phyloP scores from a whole-genome alignment of 73 alveolate species.

The Paramecium tetraurelia region DNA sequence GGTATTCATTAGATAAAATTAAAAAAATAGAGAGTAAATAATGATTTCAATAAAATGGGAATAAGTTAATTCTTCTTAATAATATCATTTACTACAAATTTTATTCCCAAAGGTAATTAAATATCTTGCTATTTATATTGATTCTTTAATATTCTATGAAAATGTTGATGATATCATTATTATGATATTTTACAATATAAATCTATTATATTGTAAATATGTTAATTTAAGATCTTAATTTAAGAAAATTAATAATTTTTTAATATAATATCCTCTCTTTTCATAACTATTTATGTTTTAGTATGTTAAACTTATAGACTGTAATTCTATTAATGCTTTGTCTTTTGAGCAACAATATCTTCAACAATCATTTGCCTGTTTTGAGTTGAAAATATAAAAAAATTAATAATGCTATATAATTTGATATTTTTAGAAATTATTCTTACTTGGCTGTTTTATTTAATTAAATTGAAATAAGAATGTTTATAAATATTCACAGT shows the following conservation, averaged over 20 bases:
- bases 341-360: slow-evolving; percentile 63
- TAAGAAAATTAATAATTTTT: too few species aligned
- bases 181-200: slow-evolving; percentile 66
- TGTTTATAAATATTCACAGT: neutral
- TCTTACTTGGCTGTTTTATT: slow-evolving; percentile 83
- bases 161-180: slow-evolving; percentile 76
- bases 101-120: slow-evolving; percentile 58
- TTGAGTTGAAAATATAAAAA: slow-evolving; percentile 72
- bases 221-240: too few species aligned
- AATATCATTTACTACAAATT: slow-evolving; percentile 44
- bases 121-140: slow-evolving; percentile 79
- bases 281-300: slow-evolving; percentile 24
- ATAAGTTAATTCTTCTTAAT: slow-evolving; percentile 50
- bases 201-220: too few species aligned
- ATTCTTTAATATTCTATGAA: slow-evolving; percentile 70
- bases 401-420: slow-evolving; percentile 68
- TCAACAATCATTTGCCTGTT: slow-evolving; percentile 91
- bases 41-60: neutral
- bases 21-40: slow-evolving; percentile 69
- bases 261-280: slow-evolving; percentile 16
- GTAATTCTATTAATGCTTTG: slow-evolving; percentile 66
- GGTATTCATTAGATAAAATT: slow-evolving; percentile 69
- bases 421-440: slow-evolving; percentile 88
- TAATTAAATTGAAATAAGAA: neutral
- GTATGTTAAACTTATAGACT: neutral